Evolutionary conservation across 257 asterid species (phyloP).

Genomic region (Solanum tarapatanum): DNA sequence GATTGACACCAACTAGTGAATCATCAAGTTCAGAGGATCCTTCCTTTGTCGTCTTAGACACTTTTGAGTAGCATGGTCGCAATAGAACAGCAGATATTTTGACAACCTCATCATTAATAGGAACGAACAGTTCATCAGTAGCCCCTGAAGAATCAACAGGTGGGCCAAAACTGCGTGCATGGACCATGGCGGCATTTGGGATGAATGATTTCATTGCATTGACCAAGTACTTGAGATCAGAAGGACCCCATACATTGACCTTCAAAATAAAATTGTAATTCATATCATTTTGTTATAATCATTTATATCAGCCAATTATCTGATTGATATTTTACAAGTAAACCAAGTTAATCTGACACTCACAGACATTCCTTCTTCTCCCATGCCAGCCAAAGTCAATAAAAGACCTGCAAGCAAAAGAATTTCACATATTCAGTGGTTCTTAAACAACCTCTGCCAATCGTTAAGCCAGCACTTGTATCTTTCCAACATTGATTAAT

Average conservation of each 20-base stretch:
- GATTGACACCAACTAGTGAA: constrained; percentile 6
- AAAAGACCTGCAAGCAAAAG: constrained; percentile 57
- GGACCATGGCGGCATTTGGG: constrained; percentile 88
- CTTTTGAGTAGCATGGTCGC: constrained; percentile 35
- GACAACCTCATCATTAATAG: constrained; percentile 76
- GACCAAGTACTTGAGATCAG: constrained; percentile 70
- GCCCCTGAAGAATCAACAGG: constrained; percentile 19
- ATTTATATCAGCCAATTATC: not conserved
- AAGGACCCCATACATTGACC: constrained; percentile 97
- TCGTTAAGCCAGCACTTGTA: not conserved
- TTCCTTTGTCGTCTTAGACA: constrained; percentile 5
- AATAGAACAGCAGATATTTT: constrained; percentile 77
- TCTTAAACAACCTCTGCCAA: not conserved
- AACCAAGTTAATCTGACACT: constrained; percentile 14
- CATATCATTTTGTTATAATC: not conserved
- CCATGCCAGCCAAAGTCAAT: constrained; percentile 85
- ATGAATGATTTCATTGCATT: constrained; percentile 87
- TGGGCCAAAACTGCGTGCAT: constrained; percentile 75
- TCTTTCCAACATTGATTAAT: not conserved
- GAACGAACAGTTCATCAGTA: constrained; percentile 44
- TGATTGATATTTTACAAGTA: not conserved
- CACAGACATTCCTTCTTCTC: constrained; percentile 90
- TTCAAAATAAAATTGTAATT: constrained; percentile 12
- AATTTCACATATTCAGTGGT: not conserved
- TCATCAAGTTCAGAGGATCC: constrained; percentile 6